These are phyloP conservation scores for Chlamydomonas reinhardtii DNA, from an alignment of 163 green algal species.

Conservation along the genomic window DNA sequence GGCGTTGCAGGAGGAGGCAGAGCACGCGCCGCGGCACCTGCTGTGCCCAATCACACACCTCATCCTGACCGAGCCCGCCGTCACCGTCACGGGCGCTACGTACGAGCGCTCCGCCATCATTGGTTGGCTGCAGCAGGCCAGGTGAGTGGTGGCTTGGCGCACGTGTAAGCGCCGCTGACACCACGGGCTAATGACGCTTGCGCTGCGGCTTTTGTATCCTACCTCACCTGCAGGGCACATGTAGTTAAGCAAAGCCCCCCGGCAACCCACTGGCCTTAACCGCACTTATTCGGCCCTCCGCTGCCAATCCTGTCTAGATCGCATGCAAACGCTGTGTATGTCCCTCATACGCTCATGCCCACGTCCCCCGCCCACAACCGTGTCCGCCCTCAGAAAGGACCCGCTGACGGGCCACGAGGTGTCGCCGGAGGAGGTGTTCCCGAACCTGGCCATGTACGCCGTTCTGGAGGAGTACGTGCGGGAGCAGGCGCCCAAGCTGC, in stretches of 20 bases:
- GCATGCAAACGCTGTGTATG: no score
- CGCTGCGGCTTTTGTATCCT: no score
- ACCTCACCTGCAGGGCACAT: no score
- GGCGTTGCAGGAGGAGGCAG: slow-evolving; percentile 34
- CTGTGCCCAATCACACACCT: slow-evolving; percentile 62
- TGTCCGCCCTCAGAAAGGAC: slow-evolving; percentile 41
- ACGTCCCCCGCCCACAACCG: no score
- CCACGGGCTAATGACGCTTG: no score
- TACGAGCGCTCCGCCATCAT: slow-evolving; percentile 76
- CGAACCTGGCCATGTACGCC: slow-evolving; percentile 54
- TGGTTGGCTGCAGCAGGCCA: slow-evolving; percentile 64
- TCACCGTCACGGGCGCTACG: slow-evolving; percentile 71
- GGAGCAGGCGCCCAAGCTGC: neutral
- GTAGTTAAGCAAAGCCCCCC: no score
- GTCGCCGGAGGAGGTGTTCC: slow-evolving; percentile 43
- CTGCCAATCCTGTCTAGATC: no score
- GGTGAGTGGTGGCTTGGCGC: slow-evolving; percentile 33
- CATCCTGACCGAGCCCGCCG: slow-evolving; percentile 60
- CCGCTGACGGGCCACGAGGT: slow-evolving; percentile 41
- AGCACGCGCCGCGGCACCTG: slow-evolving; percentile 53
- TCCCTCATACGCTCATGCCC: no score
- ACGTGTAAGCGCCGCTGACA: no score
- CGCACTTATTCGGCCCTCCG: no score
- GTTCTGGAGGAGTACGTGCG: slow-evolving; percentile 42
- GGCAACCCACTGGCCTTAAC: no score